Base-by-base conservation (phyloP, 225 moss, liverwort and hornwort genomes). In the Physcomitrellopsis africana region DNA sequence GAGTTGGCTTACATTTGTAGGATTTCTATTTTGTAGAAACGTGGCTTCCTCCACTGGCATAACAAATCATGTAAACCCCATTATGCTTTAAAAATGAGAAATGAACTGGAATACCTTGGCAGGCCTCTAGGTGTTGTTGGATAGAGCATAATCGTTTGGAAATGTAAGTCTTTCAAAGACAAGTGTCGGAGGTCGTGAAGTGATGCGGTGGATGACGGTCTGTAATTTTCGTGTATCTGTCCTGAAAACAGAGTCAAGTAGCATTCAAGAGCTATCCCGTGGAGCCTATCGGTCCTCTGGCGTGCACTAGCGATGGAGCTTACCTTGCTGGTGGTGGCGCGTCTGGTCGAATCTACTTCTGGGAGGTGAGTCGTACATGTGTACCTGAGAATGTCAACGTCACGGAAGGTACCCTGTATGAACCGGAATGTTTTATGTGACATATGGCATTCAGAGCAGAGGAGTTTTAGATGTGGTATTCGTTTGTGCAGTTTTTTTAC, bases 281-380 rank as follows among this genome's bases (percentile, higher is more conserved):
- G 74, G 96, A 97, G 68, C 96, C 96, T 8, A 90, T 96, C 60
- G 85, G 87, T 22, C 91, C 96, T 56, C 81, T 96, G 19, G 94
- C 94, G 45, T 92, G 91, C 65, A 91, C 94, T 20, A 91, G 89
- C 63, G 96, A 94, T 80, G 96, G 96, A 45, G 90, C 94, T 60
- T 97, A 97, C 83, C 91, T 97, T 79, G 92, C 96, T 13, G 96
- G 96, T 64, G 96, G 96, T 76, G 96, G 96, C 55, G 75, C 87
- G 22, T 97, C 96, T 71, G 96, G 96, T 58, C 89, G 94, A 70
- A 92, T 97, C 70, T 97, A 94, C 70, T 85, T 97, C 46, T 97
- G 96, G 96, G 94, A 97, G 92, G 96, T 94, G 69, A 87, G 93
- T 69, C 68, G 18, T 65, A 57, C 12, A 51, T 27, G 17, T 63